Conservation (phyloP, 1,284 basidiomycete genomes). For the Waitea zeae region DNA sequence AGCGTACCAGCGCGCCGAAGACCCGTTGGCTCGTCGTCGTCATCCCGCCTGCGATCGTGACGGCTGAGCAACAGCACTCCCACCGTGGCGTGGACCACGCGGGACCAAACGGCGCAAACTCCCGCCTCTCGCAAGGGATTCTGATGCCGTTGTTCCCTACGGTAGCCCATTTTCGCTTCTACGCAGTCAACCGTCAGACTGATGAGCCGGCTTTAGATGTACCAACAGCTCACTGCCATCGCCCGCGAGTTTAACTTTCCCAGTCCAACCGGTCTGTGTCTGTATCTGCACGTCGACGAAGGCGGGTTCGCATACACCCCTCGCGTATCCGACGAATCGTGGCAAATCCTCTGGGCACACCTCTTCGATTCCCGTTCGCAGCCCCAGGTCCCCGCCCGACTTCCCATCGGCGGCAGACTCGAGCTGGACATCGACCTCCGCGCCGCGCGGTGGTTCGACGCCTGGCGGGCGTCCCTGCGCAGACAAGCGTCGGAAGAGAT, state of each 20-base stretch:
- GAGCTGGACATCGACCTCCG: slow-evolving; percentile 65
- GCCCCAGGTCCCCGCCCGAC: slow-evolving; percentile 16
- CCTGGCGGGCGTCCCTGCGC: slow-evolving; percentile 39
- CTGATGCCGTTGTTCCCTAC: slow-evolving; percentile 63
- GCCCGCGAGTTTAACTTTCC: slow-evolving; percentile 69
- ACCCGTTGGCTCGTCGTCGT: slow-evolving; percentile 46
- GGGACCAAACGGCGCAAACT: slow-evolving; percentile 37
- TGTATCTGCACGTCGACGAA: slow-evolving; percentile 51
- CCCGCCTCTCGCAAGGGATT: slow-evolving; percentile 46
- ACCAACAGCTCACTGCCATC: slow-evolving; percentile 55
- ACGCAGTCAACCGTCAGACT: slow-evolving; percentile 1
- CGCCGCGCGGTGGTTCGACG: slow-evolving; percentile 55
- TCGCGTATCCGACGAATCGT: slow-evolving; percentile 60
- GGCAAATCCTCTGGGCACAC: slow-evolving; percentile 54
- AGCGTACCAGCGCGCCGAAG: slow-evolving; percentile 8
- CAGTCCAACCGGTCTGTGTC: slow-evolving; percentile 50
- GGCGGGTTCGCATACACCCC: slow-evolving; percentile 37
- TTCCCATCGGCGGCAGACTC: slow-evolving; percentile 49
- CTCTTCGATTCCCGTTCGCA: slow-evolving; percentile 32
- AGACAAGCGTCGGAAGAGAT: slow-evolving; percentile 26
- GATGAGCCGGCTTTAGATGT: slow-evolving; percentile 29
- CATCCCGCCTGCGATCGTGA: slow-evolving; percentile 41
- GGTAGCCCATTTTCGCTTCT: slow-evolving; percentile 17
- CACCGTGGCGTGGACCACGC: slow-evolving; percentile 40
- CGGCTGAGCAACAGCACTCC: slow-evolving; percentile 39